phyloP scores from a whole-genome alignment of 352 stramenopile genomes.

The Aphanomyces stellatus region DNA sequence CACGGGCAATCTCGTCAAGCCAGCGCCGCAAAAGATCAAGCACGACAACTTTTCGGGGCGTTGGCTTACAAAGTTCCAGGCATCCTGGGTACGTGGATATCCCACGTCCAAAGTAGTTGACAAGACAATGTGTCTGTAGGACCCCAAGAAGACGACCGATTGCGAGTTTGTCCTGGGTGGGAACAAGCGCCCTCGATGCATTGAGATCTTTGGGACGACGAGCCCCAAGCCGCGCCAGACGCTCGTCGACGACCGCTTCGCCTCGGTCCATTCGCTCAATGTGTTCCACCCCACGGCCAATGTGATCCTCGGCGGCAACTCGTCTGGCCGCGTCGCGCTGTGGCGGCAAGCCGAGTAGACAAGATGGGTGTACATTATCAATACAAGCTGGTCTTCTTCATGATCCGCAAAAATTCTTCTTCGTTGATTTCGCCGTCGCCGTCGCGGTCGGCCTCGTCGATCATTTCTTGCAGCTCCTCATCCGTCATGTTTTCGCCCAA shows the following conservation, averaged over 20 bases:
- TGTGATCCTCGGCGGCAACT: slow-evolving; percentile 68
- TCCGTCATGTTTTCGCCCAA: slow-evolving; percentile 99
- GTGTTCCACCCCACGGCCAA: slow-evolving; percentile 69
- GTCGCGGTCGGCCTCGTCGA: slow-evolving; percentile 93
- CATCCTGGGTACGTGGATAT: slow-evolving; percentile 34
- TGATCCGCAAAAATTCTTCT: slow-evolving; percentile 98
- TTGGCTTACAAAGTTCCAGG: slow-evolving; percentile 84
- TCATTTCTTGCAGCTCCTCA: slow-evolving; percentile 99
- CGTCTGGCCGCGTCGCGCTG: slow-evolving; percentile 37
- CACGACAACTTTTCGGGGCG: slow-evolving; percentile 83
- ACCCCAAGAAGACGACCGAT: slow-evolving; percentile 53
- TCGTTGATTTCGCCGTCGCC: slow-evolving; percentile 95
- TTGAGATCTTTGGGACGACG: slow-evolving; percentile 74
- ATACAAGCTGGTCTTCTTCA: slow-evolving; percentile 93
- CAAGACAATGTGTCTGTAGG: slow-evolving; percentile 14
- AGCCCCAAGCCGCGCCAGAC: slow-evolving; percentile 61
- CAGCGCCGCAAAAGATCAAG: slow-evolving; percentile 35
- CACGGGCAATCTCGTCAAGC: slow-evolving; percentile 22
- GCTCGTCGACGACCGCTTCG: slow-evolving; percentile 50
- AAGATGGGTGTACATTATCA: slow-evolving; percentile 26
- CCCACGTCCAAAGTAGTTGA: neutral
- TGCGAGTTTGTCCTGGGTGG: slow-evolving; percentile 65
- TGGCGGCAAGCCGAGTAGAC: neutral
- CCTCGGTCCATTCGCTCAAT: slow-evolving; percentile 83
- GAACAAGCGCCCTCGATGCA: slow-evolving; percentile 66